Evolutionary conservation across 2,329 filamentous ascomycete genomes (phyloP).

Genomic region (Fusarium sarcochroum): DNA sequence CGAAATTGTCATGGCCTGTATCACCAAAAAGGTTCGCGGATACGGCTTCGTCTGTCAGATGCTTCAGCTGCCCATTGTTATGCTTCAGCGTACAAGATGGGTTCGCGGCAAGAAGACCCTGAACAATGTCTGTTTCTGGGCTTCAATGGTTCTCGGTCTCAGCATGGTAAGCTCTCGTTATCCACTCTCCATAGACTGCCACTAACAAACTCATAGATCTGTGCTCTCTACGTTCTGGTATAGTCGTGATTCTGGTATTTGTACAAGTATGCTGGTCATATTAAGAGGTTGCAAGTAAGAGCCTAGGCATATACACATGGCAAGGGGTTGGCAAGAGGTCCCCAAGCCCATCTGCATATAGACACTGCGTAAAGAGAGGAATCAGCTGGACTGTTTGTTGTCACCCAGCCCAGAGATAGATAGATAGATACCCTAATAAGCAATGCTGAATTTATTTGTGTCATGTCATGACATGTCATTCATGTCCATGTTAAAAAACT

Average conservation of each 20-base stretch:
- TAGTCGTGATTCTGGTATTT: constrained; percentile 42
- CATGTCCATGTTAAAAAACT: too few relatives aligned
- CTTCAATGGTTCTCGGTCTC: constrained; percentile 88
- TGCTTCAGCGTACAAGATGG: constrained; percentile 85
- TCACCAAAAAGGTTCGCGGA: constrained; percentile 94
- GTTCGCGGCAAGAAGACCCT: constrained; percentile 81
- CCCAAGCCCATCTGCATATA: not conserved
- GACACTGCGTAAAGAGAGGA: not conserved
- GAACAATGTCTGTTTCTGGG: constrained; percentile 94
- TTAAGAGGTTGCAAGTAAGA: not conserved
- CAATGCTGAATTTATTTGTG: constrained; percentile 13
- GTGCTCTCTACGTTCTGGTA: constrained; percentile 67
- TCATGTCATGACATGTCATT: too few relatives aligned
- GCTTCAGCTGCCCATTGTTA: constrained; percentile 95
- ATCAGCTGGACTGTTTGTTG: not conserved
- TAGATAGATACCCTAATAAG: constrained; percentile 39
- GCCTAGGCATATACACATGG: not conserved
- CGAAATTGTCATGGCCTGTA: constrained; percentile 97
- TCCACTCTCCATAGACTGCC: not conserved
- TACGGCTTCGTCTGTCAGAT: constrained; percentile 97
- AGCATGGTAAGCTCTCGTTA: constrained; percentile 74
- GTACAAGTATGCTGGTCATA: constrained; percentile 20
- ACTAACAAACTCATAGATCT: constrained; percentile 59
- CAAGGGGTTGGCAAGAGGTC: too few relatives aligned
- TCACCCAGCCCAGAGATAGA: not conserved